Base-by-base conservation (phyloP, 345 rosid genomes). In the Ailanthus altissimus region DNA sequence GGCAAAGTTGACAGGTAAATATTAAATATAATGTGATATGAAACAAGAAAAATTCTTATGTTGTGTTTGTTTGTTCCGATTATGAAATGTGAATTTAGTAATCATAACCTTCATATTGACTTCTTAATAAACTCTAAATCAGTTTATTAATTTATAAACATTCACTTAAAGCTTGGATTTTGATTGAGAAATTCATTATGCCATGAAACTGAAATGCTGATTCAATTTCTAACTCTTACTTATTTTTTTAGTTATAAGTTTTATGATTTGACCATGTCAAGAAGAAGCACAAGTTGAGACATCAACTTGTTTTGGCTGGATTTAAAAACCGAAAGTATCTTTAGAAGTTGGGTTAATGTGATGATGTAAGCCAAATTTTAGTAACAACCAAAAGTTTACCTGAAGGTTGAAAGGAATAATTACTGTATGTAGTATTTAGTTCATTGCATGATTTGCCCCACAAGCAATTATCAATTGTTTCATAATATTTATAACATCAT, bases 241-340 rank as follows among this genome's bases (percentile, higher is more conserved):
- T 59, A 18, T 66, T 4, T 76, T 63, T 45, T 60, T 26, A 54
- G 67, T 81, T 84, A 77, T 95, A 97, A 98, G 87, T 97, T 78
- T 82, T 97, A 97, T 56, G 64, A 28, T 97, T 82, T 79, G 89
- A 91, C 80, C 42, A 89, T 56, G 68, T 63, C 65, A 92, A 84
- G 76, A 91, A 88, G 88, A 92, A 40, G 89, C 99, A 97, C 81
- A 81, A 73, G 97, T 98, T 97, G 83, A 85, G 84, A 58, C 65
- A 26, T 72, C 53, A 15, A 36, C 5, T 36, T 32, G n/a, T 36
- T 62, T 32, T n/a, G 45, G 42, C 6, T 15, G 38, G 64, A 26
- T 26, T 13, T 70, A 73, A 25, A 47, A 59, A 46, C 26, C 46
- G 59, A 73, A 60, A 46, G 53, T 3, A 60, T 60, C 45, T 26